Evolutionary conservation across 208 protist species (phyloP).

Genomic region (Novymonas esmeraldas): DNA sequence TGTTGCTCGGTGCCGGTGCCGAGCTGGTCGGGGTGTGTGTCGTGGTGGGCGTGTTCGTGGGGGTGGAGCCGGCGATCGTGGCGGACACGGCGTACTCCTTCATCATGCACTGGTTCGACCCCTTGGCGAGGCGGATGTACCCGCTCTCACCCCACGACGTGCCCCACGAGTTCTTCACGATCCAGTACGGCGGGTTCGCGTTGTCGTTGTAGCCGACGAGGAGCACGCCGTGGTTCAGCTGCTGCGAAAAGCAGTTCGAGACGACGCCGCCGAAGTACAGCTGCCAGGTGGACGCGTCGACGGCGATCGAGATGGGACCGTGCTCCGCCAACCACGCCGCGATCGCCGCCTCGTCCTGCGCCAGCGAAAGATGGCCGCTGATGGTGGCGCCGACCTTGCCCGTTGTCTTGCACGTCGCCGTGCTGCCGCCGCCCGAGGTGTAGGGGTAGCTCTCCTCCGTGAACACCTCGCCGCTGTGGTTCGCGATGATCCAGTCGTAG

Average conservation of each 20-base stretch:
- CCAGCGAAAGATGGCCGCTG: slow-evolving; percentile 64
- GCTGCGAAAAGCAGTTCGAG: slow-evolving; percentile 56
- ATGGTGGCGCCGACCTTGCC: slow-evolving; percentile 72
- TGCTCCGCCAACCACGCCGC: slow-evolving; percentile 63
- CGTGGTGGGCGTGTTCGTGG: slow-evolving; percentile 22
- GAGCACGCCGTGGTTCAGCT: slow-evolving; percentile 92
- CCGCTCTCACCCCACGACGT: slow-evolving; percentile 86
- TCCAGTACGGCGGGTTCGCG: slow-evolving; percentile 79
- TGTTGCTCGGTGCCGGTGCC: slow-evolving; percentile 6
- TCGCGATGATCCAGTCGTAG: slow-evolving; percentile 77
- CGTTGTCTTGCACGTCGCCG: slow-evolving; percentile 37
- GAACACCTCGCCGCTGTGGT: slow-evolving; percentile 62
- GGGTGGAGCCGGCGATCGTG: slow-evolving; percentile 26
- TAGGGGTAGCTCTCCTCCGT: slow-evolving; percentile 91
- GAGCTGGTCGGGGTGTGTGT: slow-evolving; percentile 22
- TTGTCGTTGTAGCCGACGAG: slow-evolving; percentile 84
- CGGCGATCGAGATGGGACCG: slow-evolving; percentile 91
- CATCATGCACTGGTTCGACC: slow-evolving; percentile 82
- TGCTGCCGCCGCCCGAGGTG: slow-evolving; percentile 54
- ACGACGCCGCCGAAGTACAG: slow-evolving; percentile 83
- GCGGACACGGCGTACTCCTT: slow-evolving; percentile 64
- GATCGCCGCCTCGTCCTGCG: slow-evolving; percentile 76
- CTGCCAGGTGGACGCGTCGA: slow-evolving; percentile 88
- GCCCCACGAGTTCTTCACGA: slow-evolving; percentile 93
- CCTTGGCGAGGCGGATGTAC: slow-evolving; percentile 89